A percentile compares a stretch with the other conserved stretches of the same genome.
Evolutionary conservation across 23 red algal genomes (phyloP).

Genomic region (Gracilaria caudata): DNA sequence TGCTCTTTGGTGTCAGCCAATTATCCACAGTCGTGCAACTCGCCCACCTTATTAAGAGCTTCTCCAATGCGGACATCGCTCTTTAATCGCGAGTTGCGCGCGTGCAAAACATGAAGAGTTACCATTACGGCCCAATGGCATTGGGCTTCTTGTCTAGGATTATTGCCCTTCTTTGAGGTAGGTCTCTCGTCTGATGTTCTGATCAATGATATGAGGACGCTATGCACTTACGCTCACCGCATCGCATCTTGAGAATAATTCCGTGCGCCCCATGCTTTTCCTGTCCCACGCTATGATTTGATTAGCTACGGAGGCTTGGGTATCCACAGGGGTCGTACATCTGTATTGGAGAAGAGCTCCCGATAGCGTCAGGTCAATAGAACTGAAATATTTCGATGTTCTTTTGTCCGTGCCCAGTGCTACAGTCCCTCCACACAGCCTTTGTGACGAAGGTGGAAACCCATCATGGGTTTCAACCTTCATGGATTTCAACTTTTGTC

Average conservation of each 20-base stretch:
- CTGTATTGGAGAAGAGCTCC: too few species aligned
- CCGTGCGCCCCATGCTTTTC: too few species aligned
- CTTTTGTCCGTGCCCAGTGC: too few species aligned
- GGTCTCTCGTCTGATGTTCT: background rate
- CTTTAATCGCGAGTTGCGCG: background rate
- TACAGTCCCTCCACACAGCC: too few species aligned
- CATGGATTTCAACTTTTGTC: too few species aligned
- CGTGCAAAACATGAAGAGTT: background rate
- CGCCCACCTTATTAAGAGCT: background rate
- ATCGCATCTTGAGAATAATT: background rate
- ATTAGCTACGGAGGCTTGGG: too few species aligned
- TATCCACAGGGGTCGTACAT: too few species aligned
- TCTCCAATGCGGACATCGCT: background rate
- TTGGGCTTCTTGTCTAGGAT: background rate
- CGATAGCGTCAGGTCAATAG: too few species aligned
- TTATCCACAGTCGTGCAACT: background rate
- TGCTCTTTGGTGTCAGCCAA: background rate
- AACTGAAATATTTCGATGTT: too few species aligned
- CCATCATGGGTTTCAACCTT: too few species aligned
- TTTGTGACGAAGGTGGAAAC: too few species aligned
- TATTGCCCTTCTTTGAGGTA: background rate
- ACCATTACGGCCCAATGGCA: background rate
- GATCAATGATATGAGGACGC: background rate
- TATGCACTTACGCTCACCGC: background rate
- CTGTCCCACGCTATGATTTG: too few species aligned